Evolutionary conservation across 192 early-diverging fungal genomes (phyloP), one percentile per base, ranked within the genome.

Genomic region (Funneliformis geosporum): DNA sequence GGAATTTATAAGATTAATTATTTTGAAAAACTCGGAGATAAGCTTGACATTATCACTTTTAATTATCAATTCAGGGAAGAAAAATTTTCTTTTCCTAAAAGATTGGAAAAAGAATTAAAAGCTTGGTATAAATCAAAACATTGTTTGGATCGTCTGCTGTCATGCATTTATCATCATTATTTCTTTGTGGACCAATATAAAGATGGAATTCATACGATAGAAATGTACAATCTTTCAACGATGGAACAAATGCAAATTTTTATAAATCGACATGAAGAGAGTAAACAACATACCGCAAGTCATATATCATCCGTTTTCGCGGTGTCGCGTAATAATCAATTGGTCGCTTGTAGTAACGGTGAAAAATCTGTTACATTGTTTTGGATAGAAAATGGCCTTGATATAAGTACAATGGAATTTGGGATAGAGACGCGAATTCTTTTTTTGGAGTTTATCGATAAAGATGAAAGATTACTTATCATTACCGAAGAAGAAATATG

Each of bases 111-210:
- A 21, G 50, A 55, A 55, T 55, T 55, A 55, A 55, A 55, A 55
- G 16, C 50, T 55, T 55, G 50, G 50, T 55, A 55, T 21, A 55
- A 18, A 55, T 55, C 50, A 55, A 64, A 28, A 27, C 62, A 23
- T 27, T 64, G 62, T 11, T 27, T 64, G 27, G 62, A 28, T 64
- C n/a, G 62, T 27, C 62, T 64, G 14, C 11, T 23, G 12, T 27
- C 23, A 64, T 64, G 62, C 27, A 64, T 64, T 64, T 64, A 64
- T 64, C 23, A 64, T 23, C n/a, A 64, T 14, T 64, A 64, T 64
- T 28, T 64, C 27, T 64, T 64, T 27, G n/a, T 64, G 4, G 62
- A 64, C 6, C 62, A 64, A 28, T 64, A 64, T 64, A 64, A 64
- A 28, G 62, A 64, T 5, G 12, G 27, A 27, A 23, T 64, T 64